These are phyloP conservation scores for Xylaria sp. DNA, from an alignment of 2,329 filamentous ascomycete species.

Conservation along the genomic window DNA sequence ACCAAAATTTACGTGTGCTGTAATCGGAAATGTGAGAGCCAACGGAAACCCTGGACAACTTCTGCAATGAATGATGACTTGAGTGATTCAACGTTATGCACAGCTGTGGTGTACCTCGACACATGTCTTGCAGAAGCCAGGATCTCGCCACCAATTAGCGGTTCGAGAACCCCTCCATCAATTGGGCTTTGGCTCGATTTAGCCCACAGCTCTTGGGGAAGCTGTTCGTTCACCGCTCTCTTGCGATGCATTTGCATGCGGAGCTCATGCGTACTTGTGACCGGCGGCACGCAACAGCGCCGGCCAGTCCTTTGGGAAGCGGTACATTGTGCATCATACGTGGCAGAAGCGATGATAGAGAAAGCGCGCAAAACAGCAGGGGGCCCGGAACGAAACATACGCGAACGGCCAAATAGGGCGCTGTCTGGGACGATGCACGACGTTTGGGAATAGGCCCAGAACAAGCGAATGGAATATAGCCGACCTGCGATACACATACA, in stretches of 20 bases:
- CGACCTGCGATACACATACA: background rate
- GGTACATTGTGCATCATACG: slow-evolving; percentile 31
- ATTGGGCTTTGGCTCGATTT: slow-evolving; percentile 14
- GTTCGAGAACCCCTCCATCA: slow-evolving; percentile 6
- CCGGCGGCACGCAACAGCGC: slow-evolving; percentile 33
- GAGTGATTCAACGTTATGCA: background rate
- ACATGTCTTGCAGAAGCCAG: slow-evolving; percentile 28
- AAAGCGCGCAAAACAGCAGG: slow-evolving; percentile 14
- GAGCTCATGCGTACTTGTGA: slow-evolving; percentile 30
- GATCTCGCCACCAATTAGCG: slow-evolving; percentile 14
- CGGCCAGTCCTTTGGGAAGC: slow-evolving; percentile 33
- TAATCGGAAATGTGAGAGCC: slow-evolving; percentile 3
- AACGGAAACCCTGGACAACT: slow-evolving; percentile 4
- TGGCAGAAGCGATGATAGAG: slow-evolving; percentile 30
- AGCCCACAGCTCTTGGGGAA: slow-evolving; percentile 13
- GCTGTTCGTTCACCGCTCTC: slow-evolving; percentile 39
- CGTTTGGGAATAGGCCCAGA: background rate
- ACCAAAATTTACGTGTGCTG: background rate
- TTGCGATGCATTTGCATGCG: slow-evolving; percentile 15
- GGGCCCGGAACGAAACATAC: background rate
- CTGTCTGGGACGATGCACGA: slow-evolving; percentile 7
- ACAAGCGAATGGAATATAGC: background rate
- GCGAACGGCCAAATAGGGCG: background rate
- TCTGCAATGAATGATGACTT: background rate
- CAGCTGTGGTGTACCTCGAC: background rate